These are phyloP conservation scores for Ogataea ramenticola DNA, from an alignment of 805 yeast species.

Conservation along the genomic window DNA sequence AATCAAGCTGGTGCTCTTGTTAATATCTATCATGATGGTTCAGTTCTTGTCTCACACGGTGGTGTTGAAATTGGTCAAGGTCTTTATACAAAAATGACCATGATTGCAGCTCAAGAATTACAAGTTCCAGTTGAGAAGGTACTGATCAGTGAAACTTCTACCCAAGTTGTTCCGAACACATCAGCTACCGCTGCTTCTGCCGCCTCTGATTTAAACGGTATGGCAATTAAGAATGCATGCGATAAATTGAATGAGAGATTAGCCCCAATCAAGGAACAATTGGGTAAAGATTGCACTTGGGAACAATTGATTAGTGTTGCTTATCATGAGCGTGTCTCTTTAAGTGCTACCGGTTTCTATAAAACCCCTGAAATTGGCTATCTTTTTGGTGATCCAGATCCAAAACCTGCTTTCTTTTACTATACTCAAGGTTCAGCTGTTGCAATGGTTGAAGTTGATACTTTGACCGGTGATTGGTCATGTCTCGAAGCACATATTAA, in stretches of 20 bases:
- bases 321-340: conserved; percentile 36
- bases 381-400: conserved; percentile 32
- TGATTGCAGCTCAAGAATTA: conserved; percentile 38
- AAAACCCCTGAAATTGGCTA: conserved; percentile 44
- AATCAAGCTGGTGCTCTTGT: conserved; percentile 43
- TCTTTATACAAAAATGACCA: conserved; percentile 39
- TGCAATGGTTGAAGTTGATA: conserved; percentile 36
- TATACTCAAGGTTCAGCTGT: conserved; percentile 40
- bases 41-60: conserved; percentile 38
- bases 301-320: conserved; percentile 33
- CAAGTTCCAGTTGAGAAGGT: conserved; percentile 33
- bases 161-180: conserved; percentile 39
- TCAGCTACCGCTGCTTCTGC: conserved; percentile 46
- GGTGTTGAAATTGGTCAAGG: conserved; percentile 49
- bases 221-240: conserved; percentile 42
- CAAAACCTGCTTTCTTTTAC: conserved; percentile 39
- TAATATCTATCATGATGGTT: conserved; percentile 39
- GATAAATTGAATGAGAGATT: conserved; percentile 35
- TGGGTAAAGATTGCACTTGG: conserved; percentile 32
- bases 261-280: conserved; percentile 28
- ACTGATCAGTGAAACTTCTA: conserved; percentile 38
- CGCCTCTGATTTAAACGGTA: conserved; percentile 40
- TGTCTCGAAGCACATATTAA: conserved; percentile 33
- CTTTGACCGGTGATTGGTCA: conserved; percentile 42
- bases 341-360: conserved; percentile 42